Evolutionary conservation across 179 eudicot species (phyloP), one percentile per base, ranked within the genome.

Genomic region (Silene noctiflora): DNA sequence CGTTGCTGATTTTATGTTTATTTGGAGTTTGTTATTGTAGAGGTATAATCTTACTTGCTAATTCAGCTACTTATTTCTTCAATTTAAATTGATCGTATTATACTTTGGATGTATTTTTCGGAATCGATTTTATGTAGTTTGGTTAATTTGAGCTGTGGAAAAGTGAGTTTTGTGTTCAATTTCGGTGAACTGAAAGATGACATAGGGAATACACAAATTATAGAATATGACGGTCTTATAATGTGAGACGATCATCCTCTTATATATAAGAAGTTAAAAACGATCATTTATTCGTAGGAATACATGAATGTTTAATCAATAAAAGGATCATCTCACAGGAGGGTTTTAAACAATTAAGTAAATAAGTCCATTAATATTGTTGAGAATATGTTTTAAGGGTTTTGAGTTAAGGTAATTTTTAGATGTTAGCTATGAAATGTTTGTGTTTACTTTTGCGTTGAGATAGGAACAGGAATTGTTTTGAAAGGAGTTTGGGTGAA

Each of bases 11-110:
- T 10, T 35, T 85, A 0, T 73, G 83, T 67, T 84, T 84, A 46
- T 75, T 89, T 27, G 72, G 76, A 13, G 67, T 81, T 61, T 85
- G 85, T 73, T 74, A 62, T 67, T 84, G 79, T 44, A 82, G 87
- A 87, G 97, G 97, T 92, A 81, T 67, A 73, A 51, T 39, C 4
- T 39, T 39, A 39, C 4, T 55, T 35, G 39, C 24, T 14, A 22
- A 25, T 9, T 14, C 55, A 33, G 17, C 39, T 39, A 39, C 4
- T 55, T 56, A 1, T 1, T 51, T 51, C 11, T 16, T 33, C 27
- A 4, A 6, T 19, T 35, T 17, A 25, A 10, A 48, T 39, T 27
- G 4, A 14, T 31, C 17, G 22, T 20, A 29, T 31, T 59, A 21
- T 25, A 12, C 11, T 20, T 12, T 59, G 22, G 5, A 19, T 58